Evolutionary conservation across 306 rosid species (phyloP), one percentile per base, ranked within the genome.

Genomic region (Pyrus bretschneideri): DNA sequence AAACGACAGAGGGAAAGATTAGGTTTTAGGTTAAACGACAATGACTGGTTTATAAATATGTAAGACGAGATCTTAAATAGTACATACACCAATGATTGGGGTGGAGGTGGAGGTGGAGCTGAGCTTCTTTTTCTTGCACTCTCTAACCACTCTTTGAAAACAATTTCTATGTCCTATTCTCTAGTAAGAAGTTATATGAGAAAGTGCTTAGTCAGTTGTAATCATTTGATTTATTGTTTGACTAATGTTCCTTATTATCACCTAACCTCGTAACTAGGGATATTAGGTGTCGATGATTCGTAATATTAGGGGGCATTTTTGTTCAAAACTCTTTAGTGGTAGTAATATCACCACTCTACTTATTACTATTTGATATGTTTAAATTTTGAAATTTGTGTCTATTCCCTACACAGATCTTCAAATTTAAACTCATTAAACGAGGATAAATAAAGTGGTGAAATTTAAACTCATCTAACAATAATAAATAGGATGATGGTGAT

Each of bases 1-100:
- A 45, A 63, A 74, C 72, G 77, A 82, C 79, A 76, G 30, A 12
- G 49, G 49, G 51, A 42, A 78, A 67, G 21, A 10, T 17, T 29
- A n/a, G 51, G 21, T 5, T 61, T 49, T 35, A 9, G 51, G 42
- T 67, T 27, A 59, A 62, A 67, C 45, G 67, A 66, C 78, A 67
- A 5, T n/a, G 23, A 62, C 42, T 44, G n/a, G 15, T 14, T 75
- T 11, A 71, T 52, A 49, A 35, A 19, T 23, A 11, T 17, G 29
- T 30, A 44, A 27, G n/a, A 27, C 25, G 44, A 42, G n/a, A 51
- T 6, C 55, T 51, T 51, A 51, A 51, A 51, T 23, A 14, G 9
- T 38, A 38, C 42, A 38, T 38, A 38, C 42, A 63, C 25, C 52
- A 70, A 82, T 51, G 55, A 51, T 51, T 51, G 21, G 55, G 18